phyloP scores from a whole-genome alignment of 2,329 filamentous ascomycete genomes.

The Podosphaera leucotricha region DNA sequence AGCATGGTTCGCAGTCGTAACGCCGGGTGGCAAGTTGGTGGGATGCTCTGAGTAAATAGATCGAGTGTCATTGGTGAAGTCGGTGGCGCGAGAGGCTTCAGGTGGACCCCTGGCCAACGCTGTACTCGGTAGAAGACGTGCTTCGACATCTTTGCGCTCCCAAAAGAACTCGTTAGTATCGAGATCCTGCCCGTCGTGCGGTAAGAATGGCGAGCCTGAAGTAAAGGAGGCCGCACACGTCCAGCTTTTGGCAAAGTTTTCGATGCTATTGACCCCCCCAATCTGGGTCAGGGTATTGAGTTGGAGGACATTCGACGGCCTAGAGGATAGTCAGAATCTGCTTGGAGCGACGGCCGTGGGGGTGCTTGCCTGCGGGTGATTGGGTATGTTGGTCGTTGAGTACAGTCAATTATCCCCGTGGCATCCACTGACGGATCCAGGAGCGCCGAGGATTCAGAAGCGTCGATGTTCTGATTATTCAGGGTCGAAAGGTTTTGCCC shows the following conservation, averaged over 20 bases:
- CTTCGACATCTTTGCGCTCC: not conserved
- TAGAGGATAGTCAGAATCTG: constrained; percentile 13
- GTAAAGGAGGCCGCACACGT: constrained; percentile 72
- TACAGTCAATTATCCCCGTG: not conserved
- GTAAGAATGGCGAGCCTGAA: constrained; percentile 49
- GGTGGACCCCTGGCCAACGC: not conserved
- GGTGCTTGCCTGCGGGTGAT: not conserved
- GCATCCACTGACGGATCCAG: not conserved
- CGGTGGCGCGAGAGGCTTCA: not conserved
- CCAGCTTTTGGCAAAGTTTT: constrained; percentile 83
- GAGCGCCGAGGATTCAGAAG: not conserved
- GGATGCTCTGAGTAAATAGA: constrained; percentile 3
- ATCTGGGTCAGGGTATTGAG: constrained; percentile 40
- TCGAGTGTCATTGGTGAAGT: not conserved
- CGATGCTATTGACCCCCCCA: constrained; percentile 80
- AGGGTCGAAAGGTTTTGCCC: not conserved
- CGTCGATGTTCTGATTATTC: not conserved
- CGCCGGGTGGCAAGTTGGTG: constrained; percentile 1
- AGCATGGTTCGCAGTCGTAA: constrained; percentile 44
- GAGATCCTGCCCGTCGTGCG: constrained; percentile 11
- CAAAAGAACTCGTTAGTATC: not conserved
- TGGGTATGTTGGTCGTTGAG: not conserved
- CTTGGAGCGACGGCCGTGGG: not conserved
- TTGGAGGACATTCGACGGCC: constrained; percentile 34
- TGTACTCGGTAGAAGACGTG: not conserved